Base-by-base conservation (phyloP, 768 basidiomycete genomes). In the Podaxis pistillaris region DNA sequence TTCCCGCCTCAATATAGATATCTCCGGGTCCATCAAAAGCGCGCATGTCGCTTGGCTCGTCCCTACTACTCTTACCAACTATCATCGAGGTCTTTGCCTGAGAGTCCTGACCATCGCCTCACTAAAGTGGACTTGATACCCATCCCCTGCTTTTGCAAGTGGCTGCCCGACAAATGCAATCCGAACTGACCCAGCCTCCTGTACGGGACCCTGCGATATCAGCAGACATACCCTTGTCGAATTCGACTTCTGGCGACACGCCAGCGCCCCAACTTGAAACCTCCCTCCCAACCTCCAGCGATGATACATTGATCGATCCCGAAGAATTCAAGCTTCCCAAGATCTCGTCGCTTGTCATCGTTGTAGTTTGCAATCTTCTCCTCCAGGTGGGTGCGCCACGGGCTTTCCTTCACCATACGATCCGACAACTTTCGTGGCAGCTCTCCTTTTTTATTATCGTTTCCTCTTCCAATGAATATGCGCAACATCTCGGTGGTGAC, bases 391-490 rank as follows among this genome's bases (percentile, higher is more conserved):
- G 63, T 54, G 13, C 13, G 12, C 33, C 33, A 17, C 8, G 37
- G 46, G 8, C 7, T 44, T 13, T 7, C 28, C n/a, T 13, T 36
- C 13, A 17, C 36, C 38, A 28, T 50, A 15, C 3, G 22, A 50
- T 12, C 2, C 4, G 9, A 24, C 24, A 50, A 50, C 22, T 22
- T 28, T 7, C 22, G 13, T 24, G 12, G 2, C 19, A 89, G 88
- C 68, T 86, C 3, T 83, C 86, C 0, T 89, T 89, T 73, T 90
- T 88, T 71, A 83, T 89, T 62, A 77, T 88, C 38, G 84, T 90
- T 2, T 86, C 88, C 2, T 87, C 88, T 0, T 84, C 86, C 1
- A 84, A 82, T 66, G 76, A 79, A 54, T 89, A 90, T 67, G 83
- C 86, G 0, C 77, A 83, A 62, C 76, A 81, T 64, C 75, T 90